Evolutionary conservation across 768 basidiomycete genomes (phyloP).

Genomic region (Tylopilus subfusipes): DNA sequence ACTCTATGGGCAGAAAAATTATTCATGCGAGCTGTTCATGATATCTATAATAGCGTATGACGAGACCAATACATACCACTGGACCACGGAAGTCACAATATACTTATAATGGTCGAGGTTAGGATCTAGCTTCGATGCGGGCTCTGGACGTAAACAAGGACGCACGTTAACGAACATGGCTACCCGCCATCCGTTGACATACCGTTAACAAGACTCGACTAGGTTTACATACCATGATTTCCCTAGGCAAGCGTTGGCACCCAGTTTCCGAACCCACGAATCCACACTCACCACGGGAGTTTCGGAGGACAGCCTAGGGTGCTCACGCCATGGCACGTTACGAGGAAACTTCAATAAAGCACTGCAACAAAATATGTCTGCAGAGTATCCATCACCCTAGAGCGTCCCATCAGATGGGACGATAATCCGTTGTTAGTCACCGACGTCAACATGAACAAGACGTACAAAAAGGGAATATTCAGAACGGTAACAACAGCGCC

Average conservation of each 20-base stretch:
- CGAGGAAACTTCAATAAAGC: neutral
- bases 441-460: neutral
- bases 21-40: neutral
- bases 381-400: slow-evolving; percentile 1
- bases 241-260: neutral
- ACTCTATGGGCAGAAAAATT: slow-evolving; percentile 14
- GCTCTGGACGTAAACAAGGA: neutral
- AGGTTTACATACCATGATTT: neutral
- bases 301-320: neutral
- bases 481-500: neutral
- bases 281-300: slow-evolving; percentile 2
- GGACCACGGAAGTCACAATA: slow-evolving; percentile 2
- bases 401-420: neutral
- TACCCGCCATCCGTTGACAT: neutral
- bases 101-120: neutral
- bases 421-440: neutral
- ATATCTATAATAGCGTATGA: neutral
- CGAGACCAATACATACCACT: slow-evolving; percentile 2
- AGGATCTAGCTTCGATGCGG: neutral
- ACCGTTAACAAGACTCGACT: neutral
- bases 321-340: neutral
- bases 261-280: neutral
- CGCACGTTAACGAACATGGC: neutral
- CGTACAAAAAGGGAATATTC: slow-evolving; percentile 1
- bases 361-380: neutral